Conservation (phyloP, 208 protist genomes). For the Plasmodiophora brassicae region DNA sequence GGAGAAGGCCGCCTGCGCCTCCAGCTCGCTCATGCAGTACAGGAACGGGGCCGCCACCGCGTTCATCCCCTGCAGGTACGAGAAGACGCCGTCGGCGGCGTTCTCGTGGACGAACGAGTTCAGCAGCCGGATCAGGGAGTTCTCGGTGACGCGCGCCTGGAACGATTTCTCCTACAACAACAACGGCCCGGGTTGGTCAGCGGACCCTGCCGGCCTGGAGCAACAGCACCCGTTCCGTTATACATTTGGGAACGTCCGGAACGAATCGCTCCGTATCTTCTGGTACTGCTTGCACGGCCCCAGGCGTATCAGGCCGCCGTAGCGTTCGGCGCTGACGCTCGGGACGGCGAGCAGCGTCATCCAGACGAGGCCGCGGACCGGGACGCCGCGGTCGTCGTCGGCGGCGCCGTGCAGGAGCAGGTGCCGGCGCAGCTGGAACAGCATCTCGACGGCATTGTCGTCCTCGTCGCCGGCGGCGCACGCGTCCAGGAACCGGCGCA, state of each 20-base stretch:
- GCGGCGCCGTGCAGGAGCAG: neutral
- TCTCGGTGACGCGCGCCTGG: neutral
- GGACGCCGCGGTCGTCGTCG: neutral
- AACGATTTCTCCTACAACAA: neutral
- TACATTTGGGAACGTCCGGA: neutral
- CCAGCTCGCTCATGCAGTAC: conserved; percentile 6
- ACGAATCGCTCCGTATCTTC: conserved; percentile 30
- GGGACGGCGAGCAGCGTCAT: neutral
- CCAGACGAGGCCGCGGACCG: conserved; percentile 21
- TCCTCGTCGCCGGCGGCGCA: neutral
- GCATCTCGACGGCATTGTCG: neutral
- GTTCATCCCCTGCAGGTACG: conserved; percentile 22
- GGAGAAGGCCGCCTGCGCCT: neutral
- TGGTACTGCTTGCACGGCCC: conserved; percentile 15
- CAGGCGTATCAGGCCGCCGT: neutral
- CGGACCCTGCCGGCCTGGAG: no score
- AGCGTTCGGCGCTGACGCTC: neutral
- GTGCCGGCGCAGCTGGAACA: conserved; percentile 23
- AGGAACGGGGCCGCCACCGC: neutral
- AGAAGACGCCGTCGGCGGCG: neutral
- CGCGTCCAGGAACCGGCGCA: neutral
- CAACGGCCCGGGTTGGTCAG: neutral
- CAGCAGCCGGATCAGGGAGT: conserved; percentile 10
- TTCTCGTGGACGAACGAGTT: conserved; percentile 28
- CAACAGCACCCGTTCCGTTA: neutral